Evolutionary conservation across 2,329 filamentous ascomycete species (phyloP), one percentile per base, ranked within the genome.

Genomic region (Aspergillus unguis): DNA sequence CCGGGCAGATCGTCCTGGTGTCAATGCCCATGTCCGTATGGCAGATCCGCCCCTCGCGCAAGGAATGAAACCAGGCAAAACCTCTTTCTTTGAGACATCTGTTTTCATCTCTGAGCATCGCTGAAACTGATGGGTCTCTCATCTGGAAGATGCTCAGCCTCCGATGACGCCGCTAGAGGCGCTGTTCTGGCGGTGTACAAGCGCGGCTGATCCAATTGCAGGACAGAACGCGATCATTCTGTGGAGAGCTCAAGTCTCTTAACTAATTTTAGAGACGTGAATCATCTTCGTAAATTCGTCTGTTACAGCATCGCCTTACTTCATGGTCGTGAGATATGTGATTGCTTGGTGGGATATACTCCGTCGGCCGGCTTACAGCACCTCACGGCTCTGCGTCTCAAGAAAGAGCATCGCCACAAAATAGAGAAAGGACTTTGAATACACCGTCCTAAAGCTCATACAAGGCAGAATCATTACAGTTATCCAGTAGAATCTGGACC

Each of bases 171-270:
- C 38, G 35, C 44, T 38, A 32, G 36, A 51, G 42, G 44, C 26
- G 54, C 46, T 54, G 52, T 59, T 55, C 50, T 62, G 54, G 59
- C 59, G 59, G 59, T 62, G 59, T 58, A 60, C 51, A 55, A 45
- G 37, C 37, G 50, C 42, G 26, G 36, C 41, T 38, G 56, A 53
- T 41, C 59, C 59, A 60, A 62, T 62, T 57, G 55, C 50, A 54
- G 48, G 41, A 44, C 57, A 38, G 43, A 29, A 47, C 32, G 47
- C 44, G 35, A 53, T 31, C 27, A 38, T 26, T 33, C 44, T 48
- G 58, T 60, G 58, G 56, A 55, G 58, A 47, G 51, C 25, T 31
- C 35, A 45, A 41, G 35, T 40, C 49, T 41, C 29, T 36, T 44
- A 35, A 46, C 33, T 17, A 17, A 36, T 36, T n/a, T 28, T 37